Evolutionary conservation across 768 basidiomycete genomes (phyloP).

Genomic region (Neoboletus magnificus): DNA sequence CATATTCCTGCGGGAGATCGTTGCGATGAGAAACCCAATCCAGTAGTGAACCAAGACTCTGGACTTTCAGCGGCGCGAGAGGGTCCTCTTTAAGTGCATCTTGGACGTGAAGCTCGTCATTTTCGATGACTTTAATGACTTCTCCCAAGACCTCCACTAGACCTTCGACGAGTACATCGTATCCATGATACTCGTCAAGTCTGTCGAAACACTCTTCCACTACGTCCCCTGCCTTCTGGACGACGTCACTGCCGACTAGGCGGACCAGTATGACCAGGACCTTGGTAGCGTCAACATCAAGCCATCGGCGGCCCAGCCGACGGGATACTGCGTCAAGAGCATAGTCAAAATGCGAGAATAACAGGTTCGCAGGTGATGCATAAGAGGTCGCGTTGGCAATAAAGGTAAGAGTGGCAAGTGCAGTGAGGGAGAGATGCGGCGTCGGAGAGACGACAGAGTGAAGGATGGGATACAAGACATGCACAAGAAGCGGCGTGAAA

Average conservation of each 20-base stretch:
- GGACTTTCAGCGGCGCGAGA: slow-evolving; percentile 23
- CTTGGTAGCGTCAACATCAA: slow-evolving; percentile 86
- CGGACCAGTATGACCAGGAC: slow-evolving; percentile 84
- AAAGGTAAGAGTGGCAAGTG: slow-evolving; percentile 64
- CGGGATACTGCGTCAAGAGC: slow-evolving; percentile 88
- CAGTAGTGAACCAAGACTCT: slow-evolving; percentile 51
- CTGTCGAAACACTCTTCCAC: slow-evolving; percentile 98
- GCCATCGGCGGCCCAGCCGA: slow-evolving; percentile 71
- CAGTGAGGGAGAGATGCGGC: slow-evolving; percentile 70
- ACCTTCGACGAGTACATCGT: slow-evolving; percentile 80
- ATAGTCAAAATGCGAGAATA: slow-evolving; percentile 96
- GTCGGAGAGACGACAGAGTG: slow-evolving; percentile 77
- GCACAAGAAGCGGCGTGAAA: slow-evolving; percentile 72
- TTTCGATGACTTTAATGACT: slow-evolving; percentile 74
- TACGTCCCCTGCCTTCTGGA: slow-evolving; percentile 87
- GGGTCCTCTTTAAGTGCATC: slow-evolving; percentile 20
- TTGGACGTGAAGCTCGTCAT: slow-evolving; percentile 40
- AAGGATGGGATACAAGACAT: slow-evolving; percentile 81
- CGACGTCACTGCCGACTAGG: slow-evolving; percentile 82
- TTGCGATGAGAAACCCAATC: slow-evolving; percentile 61
- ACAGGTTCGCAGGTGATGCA: slow-evolving; percentile 83
- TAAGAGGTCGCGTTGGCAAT: slow-evolving; percentile 77
- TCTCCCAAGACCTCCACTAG: slow-evolving; percentile 84
- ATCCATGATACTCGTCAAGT: slow-evolving; percentile 94
- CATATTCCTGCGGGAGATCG: slow-evolving; percentile 32